A percentile compares a stretch with the other conserved stretches of the same genome.
phyloP scores from a whole-genome alignment of 2,329 filamentous ascomycete species.

The Paracamarosporium sp. region DNA sequence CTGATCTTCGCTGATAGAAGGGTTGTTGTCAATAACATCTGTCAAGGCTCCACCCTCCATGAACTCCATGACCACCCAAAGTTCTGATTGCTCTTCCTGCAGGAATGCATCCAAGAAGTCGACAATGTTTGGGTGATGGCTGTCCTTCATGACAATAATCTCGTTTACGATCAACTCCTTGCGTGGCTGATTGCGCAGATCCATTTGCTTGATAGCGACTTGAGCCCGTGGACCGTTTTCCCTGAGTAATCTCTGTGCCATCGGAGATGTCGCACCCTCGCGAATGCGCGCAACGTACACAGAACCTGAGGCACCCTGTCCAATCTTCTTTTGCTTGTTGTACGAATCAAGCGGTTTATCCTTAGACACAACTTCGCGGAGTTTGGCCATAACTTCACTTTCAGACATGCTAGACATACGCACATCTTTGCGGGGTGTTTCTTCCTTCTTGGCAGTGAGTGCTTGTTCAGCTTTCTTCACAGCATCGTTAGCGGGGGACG shows the following conservation, averaged over 20 bases:
- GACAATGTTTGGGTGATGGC: slow-evolving; percentile 96
- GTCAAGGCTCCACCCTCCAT: slow-evolving; percentile 99
- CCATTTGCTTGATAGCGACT: slow-evolving; percentile 99
- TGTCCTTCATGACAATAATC: slow-evolving; percentile 99
- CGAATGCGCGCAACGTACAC: slow-evolving; percentile 98
- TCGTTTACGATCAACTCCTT: slow-evolving; percentile 99
- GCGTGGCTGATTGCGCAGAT: slow-evolving; percentile 92
- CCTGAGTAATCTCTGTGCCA: slow-evolving; percentile 79
- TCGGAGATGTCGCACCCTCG: slow-evolving; percentile 80
- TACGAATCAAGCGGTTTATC: slow-evolving; percentile 95
- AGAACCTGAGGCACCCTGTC: slow-evolving; percentile 95
- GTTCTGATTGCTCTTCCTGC: slow-evolving; percentile 89
- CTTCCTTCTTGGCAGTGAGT: slow-evolving; percentile 77
- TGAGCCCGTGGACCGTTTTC: slow-evolving; percentile 82
- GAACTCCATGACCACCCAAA: slow-evolving; percentile 99
- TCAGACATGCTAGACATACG: slow-evolving; percentile 99
- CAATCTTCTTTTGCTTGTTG: slow-evolving; percentile 99
- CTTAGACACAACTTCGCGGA: slow-evolving; percentile 93
- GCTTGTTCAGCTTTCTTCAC: slow-evolving; percentile 91
- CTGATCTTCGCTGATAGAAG: slow-evolving; percentile 91
- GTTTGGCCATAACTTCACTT: slow-evolving; percentile 93
- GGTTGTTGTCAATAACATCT: slow-evolving; percentile 98
- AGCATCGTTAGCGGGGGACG: slow-evolving; percentile 65
- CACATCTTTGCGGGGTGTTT: slow-evolving; percentile 83
- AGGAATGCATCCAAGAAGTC: slow-evolving; percentile 98